phyloP scores from a whole-genome alignment of 495 filamentous ascomycete genomes.

The Haplographium delicatum region DNA sequence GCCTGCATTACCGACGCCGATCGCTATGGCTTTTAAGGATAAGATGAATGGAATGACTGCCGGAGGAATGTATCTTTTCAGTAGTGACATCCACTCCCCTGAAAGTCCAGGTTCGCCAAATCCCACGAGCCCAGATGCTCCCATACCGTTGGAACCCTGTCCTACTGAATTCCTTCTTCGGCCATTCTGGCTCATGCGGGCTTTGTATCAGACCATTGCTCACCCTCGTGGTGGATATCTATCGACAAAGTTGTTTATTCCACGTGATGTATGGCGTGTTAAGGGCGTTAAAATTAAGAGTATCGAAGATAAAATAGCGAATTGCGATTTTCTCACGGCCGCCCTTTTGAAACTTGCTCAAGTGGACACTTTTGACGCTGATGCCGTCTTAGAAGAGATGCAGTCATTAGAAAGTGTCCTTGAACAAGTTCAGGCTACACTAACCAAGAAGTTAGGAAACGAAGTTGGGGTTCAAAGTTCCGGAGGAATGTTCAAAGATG shows the following conservation, averaged over 20 bases:
- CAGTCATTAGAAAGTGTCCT: conserved; percentile 82
- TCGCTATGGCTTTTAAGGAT: conserved; percentile 50
- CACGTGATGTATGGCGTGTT: conserved; percentile 87
- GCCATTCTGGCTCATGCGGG: conserved; percentile 95
- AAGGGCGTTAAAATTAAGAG: conserved; percentile 89
- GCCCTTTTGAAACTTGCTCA: conserved; percentile 76
- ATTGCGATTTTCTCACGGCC: conserved; percentile 86
- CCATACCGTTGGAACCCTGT: conserved; percentile 82
- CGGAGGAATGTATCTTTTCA: conserved; percentile 76
- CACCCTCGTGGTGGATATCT: conserved; percentile 90
- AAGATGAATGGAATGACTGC: conserved; percentile 46
- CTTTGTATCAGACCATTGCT: conserved; percentile 84
- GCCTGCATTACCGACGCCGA: conserved; percentile 66
- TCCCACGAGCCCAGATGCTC: conserved; percentile 44
- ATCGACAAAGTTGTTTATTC: conserved; percentile 84
- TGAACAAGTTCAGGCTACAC: conserved; percentile 70
- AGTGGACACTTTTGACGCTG: conserved; percentile 84
- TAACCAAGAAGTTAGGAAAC: conserved; percentile 79
- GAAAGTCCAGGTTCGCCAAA: conserved; percentile 63
- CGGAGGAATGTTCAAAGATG: conserved; percentile 62
- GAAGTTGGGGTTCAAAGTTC: conserved; percentile 81
- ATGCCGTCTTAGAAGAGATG: conserved; percentile 92
- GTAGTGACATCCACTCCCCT: conserved; percentile 75
- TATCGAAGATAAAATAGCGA: conserved; percentile 91
- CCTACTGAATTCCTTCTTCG: conserved; percentile 79